These are phyloP conservation scores for Prunella vulgaris DNA, from an alignment of 257 asterid species.

Conservation along the genomic window DNA sequence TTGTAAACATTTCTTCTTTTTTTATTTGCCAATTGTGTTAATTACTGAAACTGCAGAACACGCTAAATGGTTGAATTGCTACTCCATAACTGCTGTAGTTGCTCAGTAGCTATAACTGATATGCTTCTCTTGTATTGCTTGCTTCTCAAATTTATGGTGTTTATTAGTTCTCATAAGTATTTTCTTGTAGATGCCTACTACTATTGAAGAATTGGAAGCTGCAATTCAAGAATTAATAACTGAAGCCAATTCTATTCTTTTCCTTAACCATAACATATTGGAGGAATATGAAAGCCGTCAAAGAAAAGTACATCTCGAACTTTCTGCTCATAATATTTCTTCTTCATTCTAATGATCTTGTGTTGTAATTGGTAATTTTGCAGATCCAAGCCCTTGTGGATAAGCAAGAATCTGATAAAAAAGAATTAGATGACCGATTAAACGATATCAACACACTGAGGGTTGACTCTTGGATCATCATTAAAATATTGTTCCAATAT, in stretches of 20 bases:
- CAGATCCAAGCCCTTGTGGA: conserved; percentile 65
- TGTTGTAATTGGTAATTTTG: conserved; percentile 24
- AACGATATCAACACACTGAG: conserved; percentile 64
- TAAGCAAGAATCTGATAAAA: conserved; percentile 60
- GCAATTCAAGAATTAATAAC: conserved; percentile 70
- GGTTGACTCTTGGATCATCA: conserved; percentile 39
- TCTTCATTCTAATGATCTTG: not conserved
- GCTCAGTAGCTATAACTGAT: conserved; percentile 6
- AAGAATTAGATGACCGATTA: conserved; percentile 38
- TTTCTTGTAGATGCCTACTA: conserved; percentile 79
- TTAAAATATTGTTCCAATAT: conserved; percentile 2
- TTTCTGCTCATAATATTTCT: conserved; percentile 10
- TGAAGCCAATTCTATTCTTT: conserved; percentile 83
- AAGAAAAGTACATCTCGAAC: conserved; percentile 44
- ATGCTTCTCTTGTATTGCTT: conserved; percentile 6
- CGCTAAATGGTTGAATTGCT: not conserved
- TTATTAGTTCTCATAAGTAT: conserved; percentile 17
- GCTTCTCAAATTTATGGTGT: conserved; percentile 22
- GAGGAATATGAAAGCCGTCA: conserved; percentile 88
- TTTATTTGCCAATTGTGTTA: not conserved
- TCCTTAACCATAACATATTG: conserved; percentile 71
- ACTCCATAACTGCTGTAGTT: not conserved
- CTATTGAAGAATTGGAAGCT: conserved; percentile 83
- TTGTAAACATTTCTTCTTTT: not conserved
- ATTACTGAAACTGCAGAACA: not conserved